Evolutionary conservation across 2,329 filamentous ascomycete species (phyloP).

Genomic region (Aspergillus sp.): DNA sequence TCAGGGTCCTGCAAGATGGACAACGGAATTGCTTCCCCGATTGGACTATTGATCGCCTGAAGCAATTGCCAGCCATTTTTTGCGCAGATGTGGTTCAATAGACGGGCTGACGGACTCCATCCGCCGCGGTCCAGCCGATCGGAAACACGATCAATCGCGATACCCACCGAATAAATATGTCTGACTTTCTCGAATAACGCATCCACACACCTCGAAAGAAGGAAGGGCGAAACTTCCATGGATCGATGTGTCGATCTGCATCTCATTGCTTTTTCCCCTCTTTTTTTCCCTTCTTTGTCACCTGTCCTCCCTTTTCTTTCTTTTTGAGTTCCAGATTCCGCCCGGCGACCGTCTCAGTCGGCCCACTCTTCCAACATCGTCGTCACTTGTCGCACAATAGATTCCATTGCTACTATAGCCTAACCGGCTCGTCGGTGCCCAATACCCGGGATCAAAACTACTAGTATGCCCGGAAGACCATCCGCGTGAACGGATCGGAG

Average conservation of each 20-base stretch:
- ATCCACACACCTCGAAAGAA: conserved; percentile 1
- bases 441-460: conserved; percentile 9
- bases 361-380: background rate
- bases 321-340: background rate
- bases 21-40: conserved; percentile 4
- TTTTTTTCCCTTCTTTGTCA: background rate
- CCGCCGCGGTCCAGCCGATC: conserved; percentile 8
- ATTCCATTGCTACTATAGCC: conserved; percentile 1
- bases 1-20: conserved; percentile 7
- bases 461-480: conserved; percentile 7
- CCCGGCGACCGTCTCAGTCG: background rate
- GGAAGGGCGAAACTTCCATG: background rate
- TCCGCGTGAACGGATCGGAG: conserved; percentile 11
- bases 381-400: conserved; percentile 5
- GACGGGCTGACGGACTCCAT: conserved; percentile 1
- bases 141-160: conserved; percentile 6
- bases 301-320: background rate
- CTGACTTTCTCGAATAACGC: background rate
- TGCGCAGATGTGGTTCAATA: conserved; percentile 2
- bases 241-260: conserved; percentile 1
- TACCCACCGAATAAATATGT: background rate
- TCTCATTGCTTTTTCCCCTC: background rate
- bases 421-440: conserved; percentile 10
- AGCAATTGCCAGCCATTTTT: conserved; percentile 7
- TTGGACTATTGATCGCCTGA: conserved; percentile 12